phyloP scores from a whole-genome alignment of 371 early-diverging fungal genomes.

The Apophysomyces sp. region DNA sequence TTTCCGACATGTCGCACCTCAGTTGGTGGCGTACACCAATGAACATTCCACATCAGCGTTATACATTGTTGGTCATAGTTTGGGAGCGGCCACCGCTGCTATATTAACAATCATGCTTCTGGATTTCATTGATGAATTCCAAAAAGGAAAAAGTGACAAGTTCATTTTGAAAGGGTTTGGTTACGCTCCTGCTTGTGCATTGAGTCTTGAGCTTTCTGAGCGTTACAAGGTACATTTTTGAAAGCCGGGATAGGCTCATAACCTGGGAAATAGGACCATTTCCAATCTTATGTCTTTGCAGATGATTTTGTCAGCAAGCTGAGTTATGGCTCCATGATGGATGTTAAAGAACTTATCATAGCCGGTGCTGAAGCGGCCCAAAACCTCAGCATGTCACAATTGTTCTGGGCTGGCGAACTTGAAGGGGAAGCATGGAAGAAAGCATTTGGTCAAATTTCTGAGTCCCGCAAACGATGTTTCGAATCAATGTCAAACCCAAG shows the following conservation, averaged over 20 bases:
- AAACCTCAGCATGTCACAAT: constrained; percentile 29
- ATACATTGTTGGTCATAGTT: constrained; percentile 80
- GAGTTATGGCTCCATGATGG: constrained; percentile 53
- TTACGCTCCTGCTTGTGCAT: constrained; percentile 50
- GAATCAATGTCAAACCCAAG: constrained; percentile 39
- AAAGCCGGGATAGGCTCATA: background rate
- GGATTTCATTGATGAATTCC: constrained; percentile 60
- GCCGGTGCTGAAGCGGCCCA: constrained; percentile 44
- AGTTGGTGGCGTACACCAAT: constrained; percentile 64
- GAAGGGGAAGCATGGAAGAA: constrained; percentile 39
- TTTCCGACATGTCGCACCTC: constrained; percentile 67
- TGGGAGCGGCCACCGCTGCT: constrained; percentile 82
- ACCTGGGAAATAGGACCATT: constrained; percentile 23
- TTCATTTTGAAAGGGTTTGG: constrained; percentile 43
- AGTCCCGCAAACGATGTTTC: constrained; percentile 35
- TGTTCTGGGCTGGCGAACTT: constrained; percentile 31
- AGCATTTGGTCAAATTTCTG: constrained; percentile 38
- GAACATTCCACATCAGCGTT: constrained; percentile 60
- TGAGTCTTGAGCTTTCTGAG: constrained; percentile 42
- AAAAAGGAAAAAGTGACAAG: constrained; percentile 27
- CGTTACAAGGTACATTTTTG: constrained; percentile 30
- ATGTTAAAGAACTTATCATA: constrained; percentile 46
- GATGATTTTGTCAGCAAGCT: constrained; percentile 53
- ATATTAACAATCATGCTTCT: constrained; percentile 76
- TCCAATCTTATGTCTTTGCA: constrained; percentile 50